phyloP scores from a whole-genome alignment of 1,284 basidiomycete genomes.

The Ceratobasidium sp. region DNA sequence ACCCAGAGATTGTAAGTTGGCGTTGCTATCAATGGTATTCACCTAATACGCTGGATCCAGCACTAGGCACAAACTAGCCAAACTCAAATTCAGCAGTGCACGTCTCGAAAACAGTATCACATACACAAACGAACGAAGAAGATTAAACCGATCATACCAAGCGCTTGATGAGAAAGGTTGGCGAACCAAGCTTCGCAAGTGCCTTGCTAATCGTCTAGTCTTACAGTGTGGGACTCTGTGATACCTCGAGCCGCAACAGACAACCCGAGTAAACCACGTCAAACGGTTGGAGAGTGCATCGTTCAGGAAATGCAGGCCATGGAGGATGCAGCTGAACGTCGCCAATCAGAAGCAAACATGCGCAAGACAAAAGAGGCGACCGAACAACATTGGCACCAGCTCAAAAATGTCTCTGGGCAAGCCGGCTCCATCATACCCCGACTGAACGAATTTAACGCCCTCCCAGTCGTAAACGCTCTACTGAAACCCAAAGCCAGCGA shows the following conservation, averaged over 20 bases:
- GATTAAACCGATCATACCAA: background rate
- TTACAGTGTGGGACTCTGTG: slow-evolving; percentile 23
- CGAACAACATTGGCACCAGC: slow-evolving; percentile 22
- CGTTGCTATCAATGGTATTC: background rate
- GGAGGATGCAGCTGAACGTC: slow-evolving; percentile 16
- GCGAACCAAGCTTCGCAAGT: background rate
- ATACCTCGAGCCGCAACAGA: slow-evolving; percentile 24
- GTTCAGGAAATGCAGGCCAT: slow-evolving; percentile 33
- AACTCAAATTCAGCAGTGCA: background rate
- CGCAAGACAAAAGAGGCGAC: slow-evolving; percentile 23
- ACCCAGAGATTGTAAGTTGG: slow-evolving; percentile 28
- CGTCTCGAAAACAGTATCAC: slow-evolving; percentile 11
- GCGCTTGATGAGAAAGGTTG: slow-evolving; percentile 14
- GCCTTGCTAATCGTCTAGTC: background rate
- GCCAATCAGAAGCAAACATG: slow-evolving; percentile 22
- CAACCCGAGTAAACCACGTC: slow-evolving; percentile 16
- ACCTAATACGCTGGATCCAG: slow-evolving; percentile 19
- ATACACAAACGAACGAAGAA: slow-evolving; percentile 21
- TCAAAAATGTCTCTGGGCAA: slow-evolving; percentile 25
- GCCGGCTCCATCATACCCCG: slow-evolving; percentile 18
- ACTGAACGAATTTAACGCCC: slow-evolving; percentile 27
- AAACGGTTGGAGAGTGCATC: slow-evolving; percentile 29
- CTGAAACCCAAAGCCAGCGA: slow-evolving; percentile 27
- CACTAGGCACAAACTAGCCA: background rate
- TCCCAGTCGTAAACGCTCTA: slow-evolving; percentile 38